Evolutionary conservation across 768 basidiomycete species (phyloP).

Genomic region (Rubroboletus satanas): DNA sequence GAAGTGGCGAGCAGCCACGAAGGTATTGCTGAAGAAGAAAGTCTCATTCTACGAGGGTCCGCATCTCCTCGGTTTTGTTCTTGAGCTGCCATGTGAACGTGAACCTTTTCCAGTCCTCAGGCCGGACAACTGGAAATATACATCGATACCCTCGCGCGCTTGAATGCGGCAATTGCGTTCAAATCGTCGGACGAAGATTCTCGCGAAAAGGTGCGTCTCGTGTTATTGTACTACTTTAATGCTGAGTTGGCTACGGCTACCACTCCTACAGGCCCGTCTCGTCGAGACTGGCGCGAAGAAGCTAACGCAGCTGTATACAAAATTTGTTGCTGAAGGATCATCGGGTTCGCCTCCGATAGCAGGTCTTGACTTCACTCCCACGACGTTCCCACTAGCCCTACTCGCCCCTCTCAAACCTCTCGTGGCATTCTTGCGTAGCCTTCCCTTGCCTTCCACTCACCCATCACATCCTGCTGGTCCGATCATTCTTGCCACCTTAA

Average conservation of each 20-base stretch:
- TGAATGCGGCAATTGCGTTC: constrained; percentile 79
- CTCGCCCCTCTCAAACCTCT: constrained; percentile 57
- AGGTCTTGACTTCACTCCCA: constrained; percentile 50
- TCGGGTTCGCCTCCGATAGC: constrained; percentile 67
- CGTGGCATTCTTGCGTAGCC: constrained; percentile 62
- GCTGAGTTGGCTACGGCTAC: not conserved
- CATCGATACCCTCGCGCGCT: constrained; percentile 66
- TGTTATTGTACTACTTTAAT: not conserved
- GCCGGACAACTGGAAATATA: constrained; percentile 61
- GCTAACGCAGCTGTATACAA: constrained; percentile 77
- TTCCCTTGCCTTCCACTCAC: constrained; percentile 75
- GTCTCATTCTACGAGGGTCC: constrained; percentile 74
- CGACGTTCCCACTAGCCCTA: constrained; percentile 53
- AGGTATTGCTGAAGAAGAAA: constrained; percentile 73
- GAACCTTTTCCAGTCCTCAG: constrained; percentile 52
- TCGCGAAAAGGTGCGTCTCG: constrained; percentile 45
- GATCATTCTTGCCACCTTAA: constrained; percentile 58
- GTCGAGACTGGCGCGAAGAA: constrained; percentile 84
- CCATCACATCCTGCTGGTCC: constrained; percentile 77
- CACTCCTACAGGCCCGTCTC: constrained; percentile 50
- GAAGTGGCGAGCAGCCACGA: constrained; percentile 73
- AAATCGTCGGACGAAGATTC: constrained; percentile 55
- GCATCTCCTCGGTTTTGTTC: constrained; percentile 1
- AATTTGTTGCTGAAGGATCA: constrained; percentile 81
- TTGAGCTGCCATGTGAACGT: not conserved